Percentiles rank a stretch among this genome's conserved stretches.
Evolutionary conservation across 148 eudicot genomes (phyloP).

Genomic region (Selenicereus undatus): DNA sequence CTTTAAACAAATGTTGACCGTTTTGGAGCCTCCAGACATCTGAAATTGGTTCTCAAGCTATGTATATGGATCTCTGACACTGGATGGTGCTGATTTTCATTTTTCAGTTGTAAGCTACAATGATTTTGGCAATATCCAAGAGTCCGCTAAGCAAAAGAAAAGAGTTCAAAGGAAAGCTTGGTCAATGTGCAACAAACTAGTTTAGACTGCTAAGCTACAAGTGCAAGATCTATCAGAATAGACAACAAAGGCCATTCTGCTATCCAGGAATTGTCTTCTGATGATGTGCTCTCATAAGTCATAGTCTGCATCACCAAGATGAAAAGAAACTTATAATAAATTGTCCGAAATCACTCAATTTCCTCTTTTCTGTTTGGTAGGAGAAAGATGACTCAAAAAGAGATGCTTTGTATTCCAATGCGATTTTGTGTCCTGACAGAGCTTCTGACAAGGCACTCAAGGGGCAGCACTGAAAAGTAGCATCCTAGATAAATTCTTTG

Average conservation of each 20-base stretch:
- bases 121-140: conserved; percentile 23
- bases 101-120: conserved; percentile 20
- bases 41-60: conserved; percentile 78
- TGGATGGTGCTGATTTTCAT: conserved; percentile 44
- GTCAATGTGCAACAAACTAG: conserved; percentile 14
- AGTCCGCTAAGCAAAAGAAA: conserved; percentile 15
- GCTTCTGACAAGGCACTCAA: conserved; percentile 6
- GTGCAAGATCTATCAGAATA: conserved; percentile 17
- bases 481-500: not conserved
- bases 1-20: not conserved
- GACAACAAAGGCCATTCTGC: conserved; percentile 14
- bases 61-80: conserved; percentile 57
- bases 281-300: not conserved
- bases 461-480: not conserved
- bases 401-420: too few relatives aligned
- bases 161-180: conserved; percentile 8
- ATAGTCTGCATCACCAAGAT: not conserved
- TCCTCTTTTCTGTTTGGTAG: conserved; percentile 4
- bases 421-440: not conserved
- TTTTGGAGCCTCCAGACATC: conserved; percentile 66
- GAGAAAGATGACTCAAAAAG: conserved; percentile 17
- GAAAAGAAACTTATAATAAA: not conserved
- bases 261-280: conserved; percentile 27
- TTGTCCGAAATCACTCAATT: not conserved
- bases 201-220: conserved; percentile 19